Percentiles rank a stretch among this genome's conserved stretches.
These are phyloP conservation scores for Solanum medicagineum DNA, from an alignment of 257 asterid species.

Conservation along the genomic window DNA sequence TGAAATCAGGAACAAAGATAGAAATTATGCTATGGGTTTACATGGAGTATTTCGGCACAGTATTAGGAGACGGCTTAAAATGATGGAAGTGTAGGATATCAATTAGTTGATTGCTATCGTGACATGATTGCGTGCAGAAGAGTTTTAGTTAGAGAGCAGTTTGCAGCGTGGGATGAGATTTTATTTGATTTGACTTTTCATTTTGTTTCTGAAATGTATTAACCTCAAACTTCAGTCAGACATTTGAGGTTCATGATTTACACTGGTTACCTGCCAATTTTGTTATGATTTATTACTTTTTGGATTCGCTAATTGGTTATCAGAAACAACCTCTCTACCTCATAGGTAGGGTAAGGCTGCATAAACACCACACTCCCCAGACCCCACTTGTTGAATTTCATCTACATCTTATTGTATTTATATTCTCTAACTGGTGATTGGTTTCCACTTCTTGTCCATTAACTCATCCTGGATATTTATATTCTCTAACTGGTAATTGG, in stretches of 20 bases:
- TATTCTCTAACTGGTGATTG: not conserved
- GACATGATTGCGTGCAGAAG: not conserved
- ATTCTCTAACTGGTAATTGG: not conserved
- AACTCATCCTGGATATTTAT: not conserved
- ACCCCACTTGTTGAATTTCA: not conserved
- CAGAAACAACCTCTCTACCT: not conserved
- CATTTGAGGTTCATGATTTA: not conserved
- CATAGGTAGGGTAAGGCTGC: not conserved
- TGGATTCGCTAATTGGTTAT: not conserved
- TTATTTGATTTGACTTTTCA: not conserved
- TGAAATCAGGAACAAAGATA: not conserved
- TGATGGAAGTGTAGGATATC: not conserved
- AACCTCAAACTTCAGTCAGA: not conserved
- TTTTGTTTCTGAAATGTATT: not conserved
- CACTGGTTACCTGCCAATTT: not conserved
- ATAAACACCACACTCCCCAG: not conserved
- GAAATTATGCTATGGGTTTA: not conserved
- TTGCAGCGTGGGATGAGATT: not conserved
- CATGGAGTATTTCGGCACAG: not conserved
- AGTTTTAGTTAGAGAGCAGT: not conserved
- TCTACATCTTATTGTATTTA: not conserved
- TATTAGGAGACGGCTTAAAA: not conserved
- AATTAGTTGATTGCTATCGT: not conserved
- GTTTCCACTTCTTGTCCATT: not conserved
- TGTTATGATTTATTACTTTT: not conserved